Base-by-base conservation (phyloP, 2,329 filamentous ascomycete species). In the Ceratocystis destructans region DNA sequence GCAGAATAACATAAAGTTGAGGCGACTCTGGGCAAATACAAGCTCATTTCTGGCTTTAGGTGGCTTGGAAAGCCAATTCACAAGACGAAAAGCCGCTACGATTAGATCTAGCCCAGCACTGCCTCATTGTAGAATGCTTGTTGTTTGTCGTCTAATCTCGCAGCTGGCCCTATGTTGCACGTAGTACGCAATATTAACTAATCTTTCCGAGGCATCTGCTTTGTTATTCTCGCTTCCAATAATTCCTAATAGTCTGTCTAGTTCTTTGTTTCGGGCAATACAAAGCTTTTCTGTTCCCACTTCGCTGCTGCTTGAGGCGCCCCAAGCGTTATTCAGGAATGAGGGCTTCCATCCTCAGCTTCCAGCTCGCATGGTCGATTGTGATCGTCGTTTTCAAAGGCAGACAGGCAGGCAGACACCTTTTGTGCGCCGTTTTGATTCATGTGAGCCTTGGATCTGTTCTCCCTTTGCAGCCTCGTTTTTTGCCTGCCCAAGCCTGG, bases 131-230 rank as follows among this genome's bases (percentile, higher is more conserved):
- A 28, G 53, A 57, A 33, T 37, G 25, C 55, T 37, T 59, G 25
- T n/a, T n/a, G 25, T n/a, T n/a, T 59, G 55, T 59, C 55, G n/a
- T 59, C 55, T 25, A 59, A 59, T 59, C 55, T 59, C 55, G 17
- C 31, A 20, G 28, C 15, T 37, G 48, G 20, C 48, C 31, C 17
- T 31, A 4, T n/a, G 25, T 59, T 25, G 48, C 7, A 53, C 12
- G 48, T 10, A 20, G 20, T 53, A 25, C 20, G 3, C 22, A n/a
- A 48, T 48, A 10, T 48, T 48, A n/a, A n/a, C 46, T 20, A 22
- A n/a, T 33, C 33, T n/a, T 37, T 33, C 17, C 48, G 48, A 25
- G 48, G n/a, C 48, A 20, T 53, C 8, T 37, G 8, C 55, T 31
- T 20, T 59, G 3, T 20, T 59, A 8, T 59, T 59, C 6, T 59